phyloP scores from a whole-genome alignment of 164 flowering plant species.

The Tetracentron sinense region DNA sequence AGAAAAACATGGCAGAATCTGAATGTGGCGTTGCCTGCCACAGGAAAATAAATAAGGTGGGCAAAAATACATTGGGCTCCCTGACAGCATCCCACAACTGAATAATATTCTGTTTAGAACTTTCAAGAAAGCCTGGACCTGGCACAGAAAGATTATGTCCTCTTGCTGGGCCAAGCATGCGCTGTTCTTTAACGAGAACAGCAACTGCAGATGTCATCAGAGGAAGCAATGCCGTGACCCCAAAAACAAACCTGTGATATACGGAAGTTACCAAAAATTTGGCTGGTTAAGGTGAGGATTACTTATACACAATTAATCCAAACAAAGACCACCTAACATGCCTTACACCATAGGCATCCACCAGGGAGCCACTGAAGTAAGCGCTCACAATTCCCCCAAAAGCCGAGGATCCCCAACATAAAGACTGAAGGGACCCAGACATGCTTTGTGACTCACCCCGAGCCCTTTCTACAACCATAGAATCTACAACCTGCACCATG shows the following conservation, averaged over 20 bases:
- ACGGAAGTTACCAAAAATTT: constrained; percentile 3
- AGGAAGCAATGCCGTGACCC: constrained; percentile 87
- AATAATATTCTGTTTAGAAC: constrained; percentile 53
- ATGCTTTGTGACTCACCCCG: constrained; percentile 98
- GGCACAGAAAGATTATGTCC: constrained; percentile 31
- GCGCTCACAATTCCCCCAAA: constrained; percentile 97
- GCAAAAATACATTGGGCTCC: constrained; percentile 81
- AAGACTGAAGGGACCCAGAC: constrained; percentile 96
- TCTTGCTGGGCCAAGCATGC: constrained; percentile 30
- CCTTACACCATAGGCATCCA: constrained; percentile 95
- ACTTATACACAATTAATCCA: background rate
- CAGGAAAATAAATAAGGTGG: constrained; percentile 80
- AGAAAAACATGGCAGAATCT: constrained; percentile 96
- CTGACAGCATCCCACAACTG: constrained; percentile 76
- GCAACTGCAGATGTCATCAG: constrained; percentile 93
- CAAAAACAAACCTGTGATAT: constrained; percentile 87
- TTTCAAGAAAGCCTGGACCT: constrained; percentile 47
- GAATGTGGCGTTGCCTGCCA: constrained; percentile 99
- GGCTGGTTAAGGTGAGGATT: background rate
- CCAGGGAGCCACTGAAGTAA: constrained; percentile 95
- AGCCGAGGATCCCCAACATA: constrained; percentile 99
- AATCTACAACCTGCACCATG: constrained; percentile 88
- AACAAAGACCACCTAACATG: constrained; percentile 20
- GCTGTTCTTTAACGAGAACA: constrained; percentile 84
- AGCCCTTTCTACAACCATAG: constrained; percentile 99